A percentile compares a stretch with the other conserved stretches of the same genome.
Conservation (phyloP, 129 eudicot species). For the Deinandra increscens region DNA sequence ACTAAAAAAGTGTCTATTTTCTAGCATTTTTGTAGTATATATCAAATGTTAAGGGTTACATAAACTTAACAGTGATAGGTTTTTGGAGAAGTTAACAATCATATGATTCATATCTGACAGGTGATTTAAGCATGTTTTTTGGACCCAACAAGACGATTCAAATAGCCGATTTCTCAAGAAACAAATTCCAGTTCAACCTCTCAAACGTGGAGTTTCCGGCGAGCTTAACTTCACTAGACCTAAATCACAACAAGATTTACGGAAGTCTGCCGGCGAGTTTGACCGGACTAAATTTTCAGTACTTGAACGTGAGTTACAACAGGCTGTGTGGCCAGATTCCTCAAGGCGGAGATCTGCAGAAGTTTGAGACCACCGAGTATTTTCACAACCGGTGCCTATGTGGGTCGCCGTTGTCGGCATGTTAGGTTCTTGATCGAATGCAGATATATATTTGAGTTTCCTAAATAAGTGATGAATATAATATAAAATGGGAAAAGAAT, state of each 20-base stretch:
- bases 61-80: slow-evolving; percentile 45
- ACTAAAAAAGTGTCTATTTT: no score
- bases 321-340: slow-evolving; percentile 71
- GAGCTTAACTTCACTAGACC: slow-evolving; percentile 40
- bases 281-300: slow-evolving; percentile 17
- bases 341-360: slow-evolving; percentile 46
- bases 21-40: no score
- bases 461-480: no score
- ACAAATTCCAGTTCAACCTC: slow-evolving; percentile 45
- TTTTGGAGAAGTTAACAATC: slow-evolving; percentile 49
- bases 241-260: slow-evolving; percentile 53
- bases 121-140: slow-evolving; percentile 63
- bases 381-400: slow-evolving; percentile 64
- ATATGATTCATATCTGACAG: no score
- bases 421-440: slow-evolving; percentile 46
- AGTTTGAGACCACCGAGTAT: slow-evolving; percentile 31
- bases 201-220: slow-evolving; percentile 42
- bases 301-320: slow-evolving; percentile 61
- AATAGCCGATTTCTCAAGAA: slow-evolving; percentile 37
- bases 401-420: slow-evolving; percentile 57
- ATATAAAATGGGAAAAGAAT: no score
- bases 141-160: slow-evolving; percentile 48
- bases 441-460: background rate
- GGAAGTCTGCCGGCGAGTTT: slow-evolving; percentile 51
- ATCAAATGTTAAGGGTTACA: slow-evolving; percentile 30